Evolutionary conservation across 2,329 filamentous ascomycete genomes (phyloP).

Genomic region (Coniochaeta sp.): DNA sequence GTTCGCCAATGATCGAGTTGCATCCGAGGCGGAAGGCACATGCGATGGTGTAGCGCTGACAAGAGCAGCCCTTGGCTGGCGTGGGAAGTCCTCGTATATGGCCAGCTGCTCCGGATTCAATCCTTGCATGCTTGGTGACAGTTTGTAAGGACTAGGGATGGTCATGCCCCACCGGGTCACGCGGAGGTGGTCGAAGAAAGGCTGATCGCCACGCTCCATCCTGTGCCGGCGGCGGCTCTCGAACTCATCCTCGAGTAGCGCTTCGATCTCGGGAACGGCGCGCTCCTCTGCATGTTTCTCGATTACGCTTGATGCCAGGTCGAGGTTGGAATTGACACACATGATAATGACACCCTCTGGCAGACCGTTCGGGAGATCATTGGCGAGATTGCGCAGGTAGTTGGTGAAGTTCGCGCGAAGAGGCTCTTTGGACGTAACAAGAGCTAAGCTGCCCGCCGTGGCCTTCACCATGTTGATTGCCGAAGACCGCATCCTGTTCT

Average conservation of each 20-base stretch:
- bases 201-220: conserved; percentile 68
- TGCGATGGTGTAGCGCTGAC: conserved; percentile 50
- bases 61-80: conserved; percentile 63
- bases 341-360: conserved; percentile 95
- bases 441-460: conserved; percentile 83
- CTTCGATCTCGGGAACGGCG: conserved; percentile 89
- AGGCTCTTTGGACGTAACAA: conserved; percentile 98
- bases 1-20: conserved; percentile 54
- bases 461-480: conserved; percentile 93
- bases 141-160: conserved; percentile 88
- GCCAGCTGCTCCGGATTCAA: conserved; percentile 88
- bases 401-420: conserved; percentile 95
- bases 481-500: conserved; percentile 76
- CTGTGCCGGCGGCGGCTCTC: conserved; percentile 72
- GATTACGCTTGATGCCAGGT: conserved; percentile 86
- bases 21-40: conserved; percentile 51
- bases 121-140: conserved; percentile 61
- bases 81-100: conserved; percentile 93
- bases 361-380: conserved; percentile 69
- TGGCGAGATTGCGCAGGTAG: conserved; percentile 71
- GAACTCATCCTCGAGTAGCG: conserved; percentile 77
- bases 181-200: conserved; percentile 68
- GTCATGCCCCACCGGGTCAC: conserved; percentile 89
- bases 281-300: conserved; percentile 94
- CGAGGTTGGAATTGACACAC: conserved; percentile 97